Evolutionary conservation across 805 yeast species (phyloP).

Genomic region (Lachancea quebecensis): DNA sequence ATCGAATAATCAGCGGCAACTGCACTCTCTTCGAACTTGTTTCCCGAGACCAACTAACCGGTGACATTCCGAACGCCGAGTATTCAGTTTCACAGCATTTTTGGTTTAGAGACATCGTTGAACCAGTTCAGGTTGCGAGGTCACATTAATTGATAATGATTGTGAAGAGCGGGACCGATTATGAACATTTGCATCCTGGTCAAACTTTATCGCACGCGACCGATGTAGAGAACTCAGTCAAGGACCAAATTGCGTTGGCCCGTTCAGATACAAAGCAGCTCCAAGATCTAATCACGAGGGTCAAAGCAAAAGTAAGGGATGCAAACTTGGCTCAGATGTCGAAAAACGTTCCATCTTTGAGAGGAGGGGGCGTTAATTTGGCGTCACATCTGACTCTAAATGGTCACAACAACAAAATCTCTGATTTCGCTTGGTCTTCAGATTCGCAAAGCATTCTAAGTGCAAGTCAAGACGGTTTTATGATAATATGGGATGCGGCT

Average conservation of each 20-base stretch:
- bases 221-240: slow-evolving; percentile 20
- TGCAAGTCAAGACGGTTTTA: slow-evolving; percentile 81
- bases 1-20: no score
- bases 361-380: slow-evolving; percentile 25
- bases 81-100: no score
- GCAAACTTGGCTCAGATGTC: slow-evolving; percentile 38
- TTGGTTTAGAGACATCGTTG: no score
- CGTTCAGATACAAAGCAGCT: slow-evolving; percentile 41
- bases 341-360: slow-evolving; percentile 20
- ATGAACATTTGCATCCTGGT: neutral
- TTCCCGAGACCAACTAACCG: no score
- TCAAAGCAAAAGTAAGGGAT: slow-evolving; percentile 39
- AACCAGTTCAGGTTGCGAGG: no score
- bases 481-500: slow-evolving; percentile 75
- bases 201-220: neutral
- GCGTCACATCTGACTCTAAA: slow-evolving; percentile 34
- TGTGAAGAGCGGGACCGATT: neutral
- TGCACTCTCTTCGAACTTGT: no score
- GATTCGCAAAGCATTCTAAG: slow-evolving; percentile 57
- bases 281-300: slow-evolving; percentile 43
- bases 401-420: slow-evolving; percentile 66
- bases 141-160: neutral
- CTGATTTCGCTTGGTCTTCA: slow-evolving; percentile 60
- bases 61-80: no score
- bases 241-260: slow-evolving; percentile 32